These are phyloP conservation scores for Verticillium dahliae DNA, from an alignment of 2,329 filamentous ascomycete genomes.

Conservation along the genomic window DNA sequence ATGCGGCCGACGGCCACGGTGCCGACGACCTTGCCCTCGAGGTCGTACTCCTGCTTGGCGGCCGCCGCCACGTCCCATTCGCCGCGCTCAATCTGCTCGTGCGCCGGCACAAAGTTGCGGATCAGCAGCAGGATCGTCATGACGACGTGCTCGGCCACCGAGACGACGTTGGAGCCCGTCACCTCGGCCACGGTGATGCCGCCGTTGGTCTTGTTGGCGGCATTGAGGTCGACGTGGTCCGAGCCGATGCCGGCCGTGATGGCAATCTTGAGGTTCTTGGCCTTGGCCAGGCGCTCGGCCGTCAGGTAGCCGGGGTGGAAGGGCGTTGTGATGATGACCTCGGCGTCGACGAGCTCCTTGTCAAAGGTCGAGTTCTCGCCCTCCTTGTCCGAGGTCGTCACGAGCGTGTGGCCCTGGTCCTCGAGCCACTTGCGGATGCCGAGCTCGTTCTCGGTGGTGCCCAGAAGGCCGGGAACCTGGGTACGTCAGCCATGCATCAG, in stretches of 20 bases:
- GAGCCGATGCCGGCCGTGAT: conserved; percentile 97
- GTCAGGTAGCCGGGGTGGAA: conserved; percentile 99
- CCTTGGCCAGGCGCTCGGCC: conserved; percentile 90
- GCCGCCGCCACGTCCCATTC: conserved; percentile 95
- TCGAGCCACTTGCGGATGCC: conserved; percentile 97
- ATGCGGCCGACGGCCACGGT: conserved; percentile 97
- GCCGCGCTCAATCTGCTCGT: conserved; percentile 83
- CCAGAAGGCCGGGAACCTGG: conserved; percentile 73
- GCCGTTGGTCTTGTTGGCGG: conserved; percentile 96
- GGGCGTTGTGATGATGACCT: conserved; percentile 98
- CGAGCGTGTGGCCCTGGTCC: conserved; percentile 89
- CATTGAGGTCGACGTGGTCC: conserved; percentile 95
- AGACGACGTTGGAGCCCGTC: conserved; percentile 96
- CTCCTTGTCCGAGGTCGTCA: conserved; percentile 98
- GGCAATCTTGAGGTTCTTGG: conserved; percentile 98
- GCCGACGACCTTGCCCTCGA: conserved; percentile 95
- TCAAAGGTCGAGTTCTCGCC: conserved; percentile 89
- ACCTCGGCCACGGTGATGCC: conserved; percentile 97
- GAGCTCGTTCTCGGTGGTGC: conserved; percentile 97
- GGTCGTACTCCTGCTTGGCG: conserved; percentile 97
- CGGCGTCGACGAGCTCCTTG: conserved; percentile 90
- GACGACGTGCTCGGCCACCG: conserved; percentile 96
- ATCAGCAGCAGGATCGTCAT: conserved; percentile 97
- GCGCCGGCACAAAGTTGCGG: conserved; percentile 97
- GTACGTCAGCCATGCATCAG: background rate